Base-by-base conservation (phyloP, 768 basidiomycete species). In the Agaricus sinodeliciosus region DNA sequence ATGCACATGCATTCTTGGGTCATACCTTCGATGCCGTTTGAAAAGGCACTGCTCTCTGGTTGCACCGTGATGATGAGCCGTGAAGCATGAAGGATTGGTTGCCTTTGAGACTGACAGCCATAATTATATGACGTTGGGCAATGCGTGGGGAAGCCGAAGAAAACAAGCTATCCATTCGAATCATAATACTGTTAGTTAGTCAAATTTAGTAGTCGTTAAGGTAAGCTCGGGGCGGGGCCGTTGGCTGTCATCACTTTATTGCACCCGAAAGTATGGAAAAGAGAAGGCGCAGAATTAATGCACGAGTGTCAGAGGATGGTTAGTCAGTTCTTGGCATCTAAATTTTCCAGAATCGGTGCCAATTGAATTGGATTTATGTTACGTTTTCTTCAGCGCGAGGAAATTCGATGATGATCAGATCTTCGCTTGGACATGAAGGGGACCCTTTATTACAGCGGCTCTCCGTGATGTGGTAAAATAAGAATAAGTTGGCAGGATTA, bases 301-400 rank as follows among this genome's bases (percentile, higher is more conserved):
- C 37, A 16, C 45, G 16, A 54, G 45, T 25, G 31, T n/a, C n/a
- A n/a, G 28, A 54, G 45, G 27, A 9, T 27, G 13, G 39, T 47
- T 16, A 13, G 27, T 22, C 12, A 46, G 37, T 16, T 41, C 52
- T 54, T 54, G 52, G 52, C 52, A 48, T 54, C 44, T 43, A 25
- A 37, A 12, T 45, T 36, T 19, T 28, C 16, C 51, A 46, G 37
- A 46, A 53, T 39, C 45, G 46, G 51, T 15, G 12, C 9, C 36
- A 46, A 53, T 46, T 53, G 44, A 53, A 46, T 53, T 46, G 51
- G 39, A 35, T 46, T 44, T 47, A n/a, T 39, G 18, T 53, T 53
- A 19, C 37, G 39, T 53, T 45, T 48, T 39, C 39, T 54, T 37
- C 37, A 28, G 18, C 16, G 40, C 22, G 8, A 39, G 11, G 36